Base-by-base conservation (phyloP, 805 yeast genomes). In the Saturnispora saitoi region DNA sequence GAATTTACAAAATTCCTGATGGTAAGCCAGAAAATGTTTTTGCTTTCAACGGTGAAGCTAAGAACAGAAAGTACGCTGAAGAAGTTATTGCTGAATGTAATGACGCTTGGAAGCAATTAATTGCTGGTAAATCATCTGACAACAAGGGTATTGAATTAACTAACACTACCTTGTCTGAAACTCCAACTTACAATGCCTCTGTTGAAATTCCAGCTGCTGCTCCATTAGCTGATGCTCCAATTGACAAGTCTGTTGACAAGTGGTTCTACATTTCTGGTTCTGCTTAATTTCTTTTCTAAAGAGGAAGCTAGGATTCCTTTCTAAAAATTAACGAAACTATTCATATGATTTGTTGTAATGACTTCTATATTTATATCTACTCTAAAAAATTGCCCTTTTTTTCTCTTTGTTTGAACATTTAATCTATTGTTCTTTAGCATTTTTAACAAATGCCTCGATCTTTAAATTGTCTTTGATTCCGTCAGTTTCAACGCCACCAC, bases 221-320 rank as follows among this genome's bases (percentile, higher is more conserved):
- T 59, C 79, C 84, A 56, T 68, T 72, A 57, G 77, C 90, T 55
- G 89, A 90, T 66, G 96, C 95, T 55, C 95, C 96, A 70, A 87
- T 93, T 68, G 99, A 91, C 76, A 80, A 86, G 72, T 87, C 96
- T 49, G 74, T 91, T 67, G 98, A 91, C 79, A 91, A 91, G 75
- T 91, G 99, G 99, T 91, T 93, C 80, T 91, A 81, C 81, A 91
- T 91, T 66, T 87, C 91, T 52, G 93, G 91, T 72, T 73, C 79
- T 56, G 73, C 74, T 61, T 72, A 56, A 59, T 39, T 37, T 14
- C 19, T 24, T 24, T 9, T 24, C 28, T 24, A 6, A 24, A 24
- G 28, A 9, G 29, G 41, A 36, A 37, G 41, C 29, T 37, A 37
- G 26, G 22, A 37, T 22, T 37, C 41, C 26, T 20, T 14, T 9